Percentiles rank a stretch among this genome's conserved stretches.
phyloP scores from a whole-genome alignment of 2,329 filamentous ascomycete species.

The Thelonectria discophora region DNA sequence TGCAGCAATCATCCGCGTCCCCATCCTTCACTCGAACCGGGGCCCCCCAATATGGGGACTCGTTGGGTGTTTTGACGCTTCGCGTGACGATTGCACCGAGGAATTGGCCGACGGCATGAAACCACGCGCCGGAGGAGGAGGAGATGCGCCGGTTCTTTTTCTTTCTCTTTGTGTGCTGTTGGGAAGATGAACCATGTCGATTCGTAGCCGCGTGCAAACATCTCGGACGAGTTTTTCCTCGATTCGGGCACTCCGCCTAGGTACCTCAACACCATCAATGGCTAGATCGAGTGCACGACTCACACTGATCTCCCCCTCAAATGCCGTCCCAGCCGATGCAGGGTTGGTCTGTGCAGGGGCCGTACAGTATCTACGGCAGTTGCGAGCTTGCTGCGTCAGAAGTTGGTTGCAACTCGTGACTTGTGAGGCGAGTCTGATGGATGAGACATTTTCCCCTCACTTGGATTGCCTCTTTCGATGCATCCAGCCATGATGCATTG shows the following conservation, averaged over 20 bases:
- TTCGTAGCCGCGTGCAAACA: too few relatives aligned
- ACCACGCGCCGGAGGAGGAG: constrained; percentile 6
- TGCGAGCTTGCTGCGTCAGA: neutral
- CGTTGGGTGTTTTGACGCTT: constrained; percentile 20
- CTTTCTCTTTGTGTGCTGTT: too few relatives aligned
- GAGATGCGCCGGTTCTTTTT: neutral
- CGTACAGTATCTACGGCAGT: constrained; percentile 7
- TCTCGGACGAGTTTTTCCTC: too few relatives aligned
- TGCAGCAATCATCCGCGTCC: too few relatives aligned
- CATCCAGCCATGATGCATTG: too few relatives aligned
- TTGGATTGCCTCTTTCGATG: neutral
- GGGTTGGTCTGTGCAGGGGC: constrained; percentile 9
- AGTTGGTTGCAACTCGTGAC: neutral
- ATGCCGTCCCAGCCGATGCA: constrained; percentile 19
- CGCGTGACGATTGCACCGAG: constrained; percentile 39
- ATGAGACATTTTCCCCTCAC: neutral
- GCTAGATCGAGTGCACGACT: too few relatives aligned
- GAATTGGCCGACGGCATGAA: constrained; percentile 32
- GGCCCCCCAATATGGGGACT: constrained; percentile 18
- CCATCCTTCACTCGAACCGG: constrained; percentile 5
- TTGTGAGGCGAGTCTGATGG: neutral
- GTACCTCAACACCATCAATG: neutral
- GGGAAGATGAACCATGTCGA: too few relatives aligned
- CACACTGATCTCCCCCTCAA: neutral
- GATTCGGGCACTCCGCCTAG: neutral